Conservation (phyloP, 1,139 yeast genomes). For the Kodamaea sp. region DNA sequence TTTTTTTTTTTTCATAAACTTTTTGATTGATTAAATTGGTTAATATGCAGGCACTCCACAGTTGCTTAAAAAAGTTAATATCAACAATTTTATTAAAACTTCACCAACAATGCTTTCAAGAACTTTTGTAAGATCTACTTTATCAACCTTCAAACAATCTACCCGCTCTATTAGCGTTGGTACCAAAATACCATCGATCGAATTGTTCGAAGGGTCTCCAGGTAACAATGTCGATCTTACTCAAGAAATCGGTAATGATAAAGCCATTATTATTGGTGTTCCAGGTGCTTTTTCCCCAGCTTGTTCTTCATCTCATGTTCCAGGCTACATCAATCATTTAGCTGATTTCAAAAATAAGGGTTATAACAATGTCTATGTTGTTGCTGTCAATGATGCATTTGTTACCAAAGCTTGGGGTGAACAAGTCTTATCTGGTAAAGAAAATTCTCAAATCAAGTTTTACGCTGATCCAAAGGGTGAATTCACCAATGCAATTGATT, state of each 20-base stretch:
- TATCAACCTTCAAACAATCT: conserved; percentile 8
- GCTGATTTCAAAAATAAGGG: conserved; percentile 63
- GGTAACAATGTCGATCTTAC: conserved; percentile 61
- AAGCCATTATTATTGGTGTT: conserved; percentile 68
- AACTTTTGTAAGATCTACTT: conserved; percentile 6
- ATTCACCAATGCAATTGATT: conserved; percentile 61
- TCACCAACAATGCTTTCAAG: conserved; percentile 4
- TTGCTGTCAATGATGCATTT: conserved; percentile 83
- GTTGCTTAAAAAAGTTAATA: too few relatives aligned
- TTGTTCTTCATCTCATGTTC: conserved; percentile 74
- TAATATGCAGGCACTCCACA: too few relatives aligned
- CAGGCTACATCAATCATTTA: conserved; percentile 61
- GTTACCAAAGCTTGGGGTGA: conserved; percentile 80
- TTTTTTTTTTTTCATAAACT: too few relatives aligned
- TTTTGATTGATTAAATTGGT: too few relatives aligned
- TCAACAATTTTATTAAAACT: not conserved
- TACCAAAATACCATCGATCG: conserved; percentile 52
- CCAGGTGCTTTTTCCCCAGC: conserved; percentile 94
- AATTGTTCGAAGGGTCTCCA: conserved; percentile 64
- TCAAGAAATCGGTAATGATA: conserved; percentile 49
- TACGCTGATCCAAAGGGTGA: conserved; percentile 77
- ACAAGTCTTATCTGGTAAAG: conserved; percentile 26
- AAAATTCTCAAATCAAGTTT: conserved; percentile 44
- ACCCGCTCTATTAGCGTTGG: conserved; percentile 44
- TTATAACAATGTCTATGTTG: conserved; percentile 53